Conservation (phyloP, 1,139 yeast species). For the Tardiomyces blankii region DNA sequence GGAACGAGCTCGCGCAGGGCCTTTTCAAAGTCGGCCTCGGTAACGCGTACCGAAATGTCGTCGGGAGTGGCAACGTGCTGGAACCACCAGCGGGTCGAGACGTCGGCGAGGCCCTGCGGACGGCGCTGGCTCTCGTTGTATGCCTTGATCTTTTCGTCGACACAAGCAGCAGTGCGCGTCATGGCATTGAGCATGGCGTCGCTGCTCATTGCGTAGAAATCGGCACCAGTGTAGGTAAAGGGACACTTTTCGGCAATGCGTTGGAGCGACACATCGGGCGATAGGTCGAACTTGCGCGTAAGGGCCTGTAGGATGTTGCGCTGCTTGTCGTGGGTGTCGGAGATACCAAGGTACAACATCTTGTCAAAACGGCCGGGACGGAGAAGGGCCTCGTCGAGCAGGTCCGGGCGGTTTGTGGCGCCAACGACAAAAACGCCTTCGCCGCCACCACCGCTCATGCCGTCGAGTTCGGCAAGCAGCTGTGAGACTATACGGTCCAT, state of each 20-base stretch:
- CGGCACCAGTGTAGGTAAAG: slow-evolving; percentile 92
- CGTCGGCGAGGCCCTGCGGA: slow-evolving; percentile 16
- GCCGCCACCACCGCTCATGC: slow-evolving; percentile 79
- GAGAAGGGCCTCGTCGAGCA: slow-evolving; percentile 82
- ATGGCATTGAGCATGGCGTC: slow-evolving; percentile 94
- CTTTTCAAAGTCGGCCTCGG: slow-evolving; percentile 59
- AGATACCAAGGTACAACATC: slow-evolving; percentile 83
- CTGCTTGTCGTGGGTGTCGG: slow-evolving; percentile 87
- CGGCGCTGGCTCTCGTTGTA: slow-evolving; percentile 37
- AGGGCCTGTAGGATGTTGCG: slow-evolving; percentile 76
- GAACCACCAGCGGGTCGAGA: slow-evolving; percentile 83
- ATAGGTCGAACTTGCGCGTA: slow-evolving; percentile 66
- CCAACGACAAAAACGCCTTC: slow-evolving; percentile 97
- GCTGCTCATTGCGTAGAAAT: slow-evolving; percentile 88
- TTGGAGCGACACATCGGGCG: slow-evolving; percentile 46
- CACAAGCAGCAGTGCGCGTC: slow-evolving; percentile 74
- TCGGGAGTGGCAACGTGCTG: slow-evolving; percentile 62
- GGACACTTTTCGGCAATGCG: slow-evolving; percentile 66
- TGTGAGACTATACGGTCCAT: slow-evolving; percentile 98
- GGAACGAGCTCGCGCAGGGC: slow-evolving; percentile 68
- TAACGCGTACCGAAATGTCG: slow-evolving; percentile 62
- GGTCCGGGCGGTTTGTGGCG: slow-evolving; percentile 92
- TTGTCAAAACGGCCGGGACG: slow-evolving; percentile 97
- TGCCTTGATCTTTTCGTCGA: slow-evolving; percentile 50
- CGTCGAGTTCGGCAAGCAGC: slow-evolving; percentile 85